Evolutionary conservation across 1,139 yeast species (phyloP), one percentile per base, ranked within the genome.

Genomic region (Hyphopichia buzzinii): DNA sequence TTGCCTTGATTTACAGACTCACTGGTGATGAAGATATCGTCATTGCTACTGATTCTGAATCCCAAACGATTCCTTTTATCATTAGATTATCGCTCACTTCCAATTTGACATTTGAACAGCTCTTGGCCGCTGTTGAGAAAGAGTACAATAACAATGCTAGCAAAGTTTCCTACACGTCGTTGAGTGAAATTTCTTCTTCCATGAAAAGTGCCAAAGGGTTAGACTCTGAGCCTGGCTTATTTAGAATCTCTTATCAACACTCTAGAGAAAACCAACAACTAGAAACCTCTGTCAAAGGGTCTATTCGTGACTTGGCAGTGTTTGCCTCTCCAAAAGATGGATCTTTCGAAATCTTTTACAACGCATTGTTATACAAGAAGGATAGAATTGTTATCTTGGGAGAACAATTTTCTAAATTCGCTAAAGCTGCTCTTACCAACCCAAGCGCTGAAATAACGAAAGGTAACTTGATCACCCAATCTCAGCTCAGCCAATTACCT

Each of bases 11-110:
- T 27, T 83, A 77, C 60, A 75, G 97, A 55, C 69, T 87, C 38
- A 84, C 97, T 4, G 97, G 97, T 19, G 97, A 92, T 55, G 97
- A 89, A 46, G 97, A 92, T 52, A 81, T 92, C 37, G 82, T 85
- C n/a, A 64, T 92, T 43, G 88, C 95, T 19, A 79, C 94, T 1
- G 81, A 80, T 41, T 59, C 71, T 12, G 55, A 62, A 30, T 60
- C 66, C 17, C 51, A 55, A 8, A 54, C 55, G 21, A 57, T 59
- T 41, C 81, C 67, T 44, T 78, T 79, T 46, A 79, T 86, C 19
- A 57, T 87, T 30, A 72, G 96, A 51, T 65, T 84, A 35, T 67
- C 66, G 26, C 64, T 88, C 42, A 68, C 76, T 36, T 78, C 85
- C 26, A 61, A 66, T 10, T 52, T 67, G 50, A 59, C 81, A 0